phyloP scores from a whole-genome alignment of 2,329 filamentous ascomycete genomes.

The Aplosporella prunicola region DNA sequence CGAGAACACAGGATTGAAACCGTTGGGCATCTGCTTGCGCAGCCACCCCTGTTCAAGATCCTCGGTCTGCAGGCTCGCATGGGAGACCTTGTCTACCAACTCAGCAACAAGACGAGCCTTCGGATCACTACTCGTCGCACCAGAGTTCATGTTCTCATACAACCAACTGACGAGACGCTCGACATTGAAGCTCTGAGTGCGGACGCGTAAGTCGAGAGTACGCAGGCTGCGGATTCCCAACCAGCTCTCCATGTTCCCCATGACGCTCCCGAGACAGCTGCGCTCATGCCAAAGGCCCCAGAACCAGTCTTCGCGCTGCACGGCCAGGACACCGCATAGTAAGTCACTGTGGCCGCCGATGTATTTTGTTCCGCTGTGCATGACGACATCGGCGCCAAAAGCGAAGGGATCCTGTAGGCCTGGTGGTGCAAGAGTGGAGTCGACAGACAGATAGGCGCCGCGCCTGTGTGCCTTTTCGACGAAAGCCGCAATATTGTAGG shows the following conservation, averaged over 20 bases:
- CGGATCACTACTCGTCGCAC: no score
- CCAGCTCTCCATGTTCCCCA: conserved; percentile 89
- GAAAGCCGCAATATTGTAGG: conserved; percentile 61
- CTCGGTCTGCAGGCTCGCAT: conserved; percentile 70
- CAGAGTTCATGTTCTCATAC: conserved; percentile 34
- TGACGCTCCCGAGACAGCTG: conserved; percentile 67
- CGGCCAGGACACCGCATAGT: conserved; percentile 73
- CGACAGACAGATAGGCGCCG: conserved; percentile 72
- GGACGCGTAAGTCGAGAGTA: conserved; percentile 75
- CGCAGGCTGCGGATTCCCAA: conserved; percentile 76
- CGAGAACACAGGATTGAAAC: conserved; percentile 81
- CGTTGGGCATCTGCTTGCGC: conserved; percentile 77
- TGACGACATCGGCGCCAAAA: conserved; percentile 72
- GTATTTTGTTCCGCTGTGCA: conserved; percentile 98
- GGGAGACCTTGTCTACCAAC: conserved; percentile 46
- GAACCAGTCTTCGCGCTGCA: conserved; percentile 29
- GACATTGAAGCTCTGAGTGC: conserved; percentile 65
- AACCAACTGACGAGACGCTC: conserved; percentile 65
- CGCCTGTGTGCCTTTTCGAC: conserved; percentile 60
- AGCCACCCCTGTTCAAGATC: conserved; percentile 53
- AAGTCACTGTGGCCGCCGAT: conserved; percentile 92
- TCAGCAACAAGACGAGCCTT: conserved; percentile 46
- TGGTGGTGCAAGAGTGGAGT: conserved; percentile 88
- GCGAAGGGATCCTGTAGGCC: conserved; percentile 77
- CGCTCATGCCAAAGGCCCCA: conserved; percentile 57